A percentile compares a stretch with the other conserved stretches of the same genome.
These are phyloP conservation scores for Bacterosira constricta DNA, from an alignment of 108 stramenopile genomes.

Conservation along the genomic window DNA sequence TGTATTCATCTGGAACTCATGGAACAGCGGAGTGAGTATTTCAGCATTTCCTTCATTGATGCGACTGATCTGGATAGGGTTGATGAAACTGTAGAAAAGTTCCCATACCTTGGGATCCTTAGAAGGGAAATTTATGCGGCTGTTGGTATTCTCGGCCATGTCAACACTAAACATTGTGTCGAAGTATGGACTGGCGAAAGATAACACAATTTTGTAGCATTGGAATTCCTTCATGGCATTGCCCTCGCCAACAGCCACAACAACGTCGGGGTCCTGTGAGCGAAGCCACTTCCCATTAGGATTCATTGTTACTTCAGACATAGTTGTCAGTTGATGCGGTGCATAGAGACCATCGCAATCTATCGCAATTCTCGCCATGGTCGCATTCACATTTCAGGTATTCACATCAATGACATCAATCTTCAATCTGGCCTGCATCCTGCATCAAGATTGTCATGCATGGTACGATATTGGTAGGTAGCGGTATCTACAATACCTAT, in stretches of 20 bases:
- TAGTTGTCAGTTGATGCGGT: too few relatives aligned
- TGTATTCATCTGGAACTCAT: constrained; percentile 9
- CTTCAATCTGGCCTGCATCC: too few relatives aligned
- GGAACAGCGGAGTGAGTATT: background rate
- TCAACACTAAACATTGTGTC: constrained; percentile 7
- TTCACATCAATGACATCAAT: too few relatives aligned
- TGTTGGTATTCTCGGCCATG: background rate
- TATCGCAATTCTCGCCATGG: too few relatives aligned
- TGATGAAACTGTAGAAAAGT: constrained; percentile 2
- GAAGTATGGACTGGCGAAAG: background rate
- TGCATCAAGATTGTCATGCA: too few relatives aligned
- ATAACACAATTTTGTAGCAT: constrained; percentile 11
- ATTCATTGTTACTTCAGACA: too few relatives aligned
- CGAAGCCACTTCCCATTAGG: background rate
- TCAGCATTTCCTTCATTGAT: background rate
- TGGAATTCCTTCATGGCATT: constrained; percentile 6
- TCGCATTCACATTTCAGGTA: too few relatives aligned
- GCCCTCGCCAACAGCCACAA: constrained; percentile 9
- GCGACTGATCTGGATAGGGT: background rate
- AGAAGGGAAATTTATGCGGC: constrained; percentile 7
- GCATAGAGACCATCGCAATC: too few relatives aligned
- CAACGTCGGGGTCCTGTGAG: constrained; percentile 2
- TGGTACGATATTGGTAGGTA: too few relatives aligned
- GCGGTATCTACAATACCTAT: too few relatives aligned
- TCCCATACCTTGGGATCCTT: constrained; percentile 19